Evolutionary conservation across 805 yeast species (phyloP), one percentile per base, ranked within the genome.

Genomic region (Kluyveromyces nonfermentans): DNA sequence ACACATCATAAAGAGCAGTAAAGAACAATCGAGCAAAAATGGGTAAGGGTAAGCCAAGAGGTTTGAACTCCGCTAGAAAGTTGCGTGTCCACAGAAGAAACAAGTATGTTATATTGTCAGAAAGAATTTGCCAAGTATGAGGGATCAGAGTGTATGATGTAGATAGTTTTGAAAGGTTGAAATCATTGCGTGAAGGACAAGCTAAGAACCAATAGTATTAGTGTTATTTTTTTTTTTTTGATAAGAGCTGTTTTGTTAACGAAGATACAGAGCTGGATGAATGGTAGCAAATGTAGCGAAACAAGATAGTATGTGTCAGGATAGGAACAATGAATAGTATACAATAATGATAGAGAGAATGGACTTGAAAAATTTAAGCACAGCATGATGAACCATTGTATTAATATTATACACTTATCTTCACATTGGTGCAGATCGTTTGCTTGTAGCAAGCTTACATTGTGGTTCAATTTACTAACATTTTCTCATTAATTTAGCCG

Each of bases 21-120:
- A 38, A 38, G 41, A 57, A 50, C 50, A 50, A 49, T 40, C 46
- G 50, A 55, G 39, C 55, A 74, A 85, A 71, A 70, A 90, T 90
- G 97, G 97, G 97, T 80, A 88, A 85, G 78, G 97, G 96, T 77
- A 89, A 89, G 80, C 98, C 98, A 83, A 87, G 98, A 86, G 99
- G 99, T 74, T 79, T 93, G 75, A 90, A 93, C 87, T 84, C 98
- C 72, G 99, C 99, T 71, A 87, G 99, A 85, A 93, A 93, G 82
- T 85, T 93, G 77, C 89, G 98, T 84, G 88, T 83, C 75, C 94
- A 86, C 89, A 89, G 99, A 77, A 90, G 97, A 77, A 89, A 89
- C 85, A 93, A 93, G 75, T 70, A 67, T 69, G 75, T 71, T 55
- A 44, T 55, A 44, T 40, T 20, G 22, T 14, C 18, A 35, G 30